These are phyloP conservation scores for Suillus paluster DNA, from an alignment of 768 basidiomycete genomes.

Conservation along the genomic window DNA sequence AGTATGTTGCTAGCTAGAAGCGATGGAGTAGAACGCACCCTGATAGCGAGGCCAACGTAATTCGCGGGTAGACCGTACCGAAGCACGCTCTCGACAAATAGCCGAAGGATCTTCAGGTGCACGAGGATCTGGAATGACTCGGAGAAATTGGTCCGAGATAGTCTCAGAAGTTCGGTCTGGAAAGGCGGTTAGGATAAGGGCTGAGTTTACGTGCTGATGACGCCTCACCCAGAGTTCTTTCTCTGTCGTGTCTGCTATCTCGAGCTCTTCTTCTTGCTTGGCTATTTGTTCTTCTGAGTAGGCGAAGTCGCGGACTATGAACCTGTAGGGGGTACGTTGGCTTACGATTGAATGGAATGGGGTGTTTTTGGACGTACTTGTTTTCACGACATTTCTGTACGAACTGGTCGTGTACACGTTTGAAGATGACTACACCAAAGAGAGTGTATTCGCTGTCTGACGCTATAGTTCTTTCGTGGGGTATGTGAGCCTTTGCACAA, in stretches of 20 bases:
- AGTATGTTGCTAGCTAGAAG: background rate
- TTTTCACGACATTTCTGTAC: slow-evolving; percentile 93
- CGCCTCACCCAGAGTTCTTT: slow-evolving; percentile 92
- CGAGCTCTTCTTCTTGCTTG: slow-evolving; percentile 82
- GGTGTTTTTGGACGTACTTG: slow-evolving; percentile 68
- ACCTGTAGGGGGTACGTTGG: slow-evolving; percentile 50
- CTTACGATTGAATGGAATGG: background rate
- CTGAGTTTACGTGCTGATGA: background rate
- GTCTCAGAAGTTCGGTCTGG: slow-evolving; percentile 88
- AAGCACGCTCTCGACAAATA: slow-evolving; percentile 95
- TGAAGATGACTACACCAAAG: slow-evolving; percentile 87
- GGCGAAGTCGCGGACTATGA: slow-evolving; percentile 92
- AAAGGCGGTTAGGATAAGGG: background rate
- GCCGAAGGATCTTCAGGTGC: slow-evolving; percentile 87
- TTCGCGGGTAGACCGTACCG: slow-evolving; percentile 94
- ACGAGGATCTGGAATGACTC: slow-evolving; percentile 95
- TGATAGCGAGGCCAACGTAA: slow-evolving; percentile 81
- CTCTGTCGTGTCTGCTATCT: slow-evolving; percentile 82
- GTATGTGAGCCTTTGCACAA: slow-evolving; percentile 14
- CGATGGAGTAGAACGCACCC: slow-evolving; percentile 49
- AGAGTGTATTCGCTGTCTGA: slow-evolving; percentile 90
- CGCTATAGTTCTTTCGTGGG: slow-evolving; percentile 60
- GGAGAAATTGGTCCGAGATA: slow-evolving; percentile 95
- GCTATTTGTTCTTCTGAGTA: slow-evolving; percentile 82
- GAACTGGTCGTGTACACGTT: slow-evolving; percentile 90